phyloP scores from a whole-genome alignment of 345 rosid species.

The Eucalyptus cloeziana region DNA sequence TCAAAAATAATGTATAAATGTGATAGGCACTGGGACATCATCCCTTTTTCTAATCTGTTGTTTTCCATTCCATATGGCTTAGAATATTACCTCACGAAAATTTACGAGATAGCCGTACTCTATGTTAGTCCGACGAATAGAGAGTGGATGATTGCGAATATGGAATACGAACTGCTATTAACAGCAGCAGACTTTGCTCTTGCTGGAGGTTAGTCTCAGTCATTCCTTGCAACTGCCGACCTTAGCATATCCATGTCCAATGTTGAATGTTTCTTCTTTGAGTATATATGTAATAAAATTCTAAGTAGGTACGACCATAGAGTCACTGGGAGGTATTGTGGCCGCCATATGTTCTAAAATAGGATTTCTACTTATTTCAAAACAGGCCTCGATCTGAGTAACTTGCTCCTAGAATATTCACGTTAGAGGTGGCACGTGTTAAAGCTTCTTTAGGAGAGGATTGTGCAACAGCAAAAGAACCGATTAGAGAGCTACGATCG shows the following conservation, averaged over 20 bases:
- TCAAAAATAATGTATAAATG: fast-evolving
- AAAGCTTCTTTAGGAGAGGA: background rate
- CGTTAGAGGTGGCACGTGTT: background rate
- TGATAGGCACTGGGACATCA: fast-evolving
- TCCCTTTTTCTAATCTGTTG: too few relatives aligned
- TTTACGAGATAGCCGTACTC: fast-evolving
- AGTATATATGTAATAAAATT: background rate
- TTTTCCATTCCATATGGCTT: background rate
- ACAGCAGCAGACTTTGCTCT: too few relatives aligned
- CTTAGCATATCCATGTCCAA: too few relatives aligned
- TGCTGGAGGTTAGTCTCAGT: too few relatives aligned
- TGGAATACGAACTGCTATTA: background rate
- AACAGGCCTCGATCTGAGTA: background rate
- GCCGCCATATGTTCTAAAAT: background rate
- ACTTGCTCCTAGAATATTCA: background rate
- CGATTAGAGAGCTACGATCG: background rate
- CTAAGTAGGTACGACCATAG: fast-evolving
- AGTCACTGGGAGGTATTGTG: background rate
- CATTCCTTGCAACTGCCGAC: too few relatives aligned
- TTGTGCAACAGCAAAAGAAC: background rate
- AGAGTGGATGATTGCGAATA: background rate
- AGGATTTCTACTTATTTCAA: background rate
- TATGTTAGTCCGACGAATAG: too few relatives aligned
- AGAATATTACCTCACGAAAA: too few relatives aligned
- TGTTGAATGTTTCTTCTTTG: background rate